Base-by-base conservation (phyloP, 2,329 filamentous ascomycete species). In the Cladosporium sp. region DNA sequence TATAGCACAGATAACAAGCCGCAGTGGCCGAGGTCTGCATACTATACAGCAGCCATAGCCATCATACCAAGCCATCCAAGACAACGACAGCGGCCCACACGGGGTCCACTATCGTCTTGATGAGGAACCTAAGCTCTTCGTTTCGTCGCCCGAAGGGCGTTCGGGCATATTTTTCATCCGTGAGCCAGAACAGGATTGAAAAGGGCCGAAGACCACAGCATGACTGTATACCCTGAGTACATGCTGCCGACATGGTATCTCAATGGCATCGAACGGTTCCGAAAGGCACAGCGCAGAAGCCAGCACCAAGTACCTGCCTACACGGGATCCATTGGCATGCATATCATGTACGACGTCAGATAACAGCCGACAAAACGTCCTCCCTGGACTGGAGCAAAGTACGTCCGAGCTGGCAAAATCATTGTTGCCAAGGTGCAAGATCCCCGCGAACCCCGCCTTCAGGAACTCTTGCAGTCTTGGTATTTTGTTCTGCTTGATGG, bases 381-480 rank as follows among this genome's bases (percentile, higher is more conserved):
- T 44, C 38, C 38, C 14, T 44, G 7, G 6, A 32, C 28, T 34
- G 52, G 52, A 55, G 28, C 52, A 55, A 55, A 55, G 52, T 55
- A 34, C 52, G 10, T 55, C 52, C 52, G 52, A 34, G 26, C 15
- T 12, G 28, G 26, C 52, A 55, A 55, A 55, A 55, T 55, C 32
- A 4, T 21, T 11, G 4, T 7, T 55, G 52, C 52, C 52, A 55
- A 55, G 52, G 51, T 11, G 2, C 2, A 18, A 30, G 4, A 34
- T 55, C 52, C 18, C 52, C 52, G n/a, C 52, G 52, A 55, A 55
- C 52, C 52, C 52, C 52, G 52, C 52, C 52, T 55, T 55, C 52
- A 55, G 52, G 52, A 55, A 11, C 28, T 34, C 52, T 55, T 55
- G 52, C n/a, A 47, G 41, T 47, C 41, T 47, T 47, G 41, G 41